Evolutionary conservation across 441 rosid genomes (phyloP).

Genomic region (Pelargonium cotyledonis): DNA sequence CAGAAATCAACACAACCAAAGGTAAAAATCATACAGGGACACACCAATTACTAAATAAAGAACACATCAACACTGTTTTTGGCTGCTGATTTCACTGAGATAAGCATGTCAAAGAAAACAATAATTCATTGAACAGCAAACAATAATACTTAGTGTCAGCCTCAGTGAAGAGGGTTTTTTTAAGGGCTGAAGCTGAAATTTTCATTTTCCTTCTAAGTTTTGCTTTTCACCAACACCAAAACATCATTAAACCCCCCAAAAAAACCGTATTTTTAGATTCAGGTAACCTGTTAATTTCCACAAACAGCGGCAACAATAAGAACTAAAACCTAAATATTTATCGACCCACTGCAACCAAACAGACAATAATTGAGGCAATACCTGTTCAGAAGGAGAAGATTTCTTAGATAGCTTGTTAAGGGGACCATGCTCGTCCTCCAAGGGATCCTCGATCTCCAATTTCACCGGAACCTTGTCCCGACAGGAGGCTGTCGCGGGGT

Average conservation of each 20-base stretch:
- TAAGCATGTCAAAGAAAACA: not conserved
- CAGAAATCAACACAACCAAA: not conserved
- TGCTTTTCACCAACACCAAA: not conserved
- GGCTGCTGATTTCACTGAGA: not conserved
- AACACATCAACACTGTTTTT: not conserved
- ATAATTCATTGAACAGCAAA: not conserved
- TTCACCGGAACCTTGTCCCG: slow-evolving; percentile 27
- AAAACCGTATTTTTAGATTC: not conserved
- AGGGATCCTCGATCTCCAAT: slow-evolving; percentile 29
- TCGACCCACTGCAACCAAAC: slow-evolving; percentile 16
- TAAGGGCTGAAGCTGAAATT: not conserved
- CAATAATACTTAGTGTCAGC: not conserved
- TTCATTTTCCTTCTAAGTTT: not conserved
- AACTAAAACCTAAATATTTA: not conserved
- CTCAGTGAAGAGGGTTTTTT: not conserved
- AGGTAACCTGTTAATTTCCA: no score
- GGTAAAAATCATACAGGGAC: not conserved
- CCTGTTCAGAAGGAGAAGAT: not conserved
- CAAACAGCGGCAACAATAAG: not conserved
- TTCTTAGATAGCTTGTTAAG: slow-evolving; percentile 28
- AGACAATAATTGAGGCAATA: not conserved
- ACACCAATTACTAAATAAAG: not conserved
- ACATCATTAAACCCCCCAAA: not conserved
- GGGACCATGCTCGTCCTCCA: slow-evolving; percentile 29
- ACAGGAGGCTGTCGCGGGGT: slow-evolving; percentile 9